Evolutionary conservation across 1,139 yeast species (phyloP).

Genomic region (Scheffersomyces stambukii): DNA sequence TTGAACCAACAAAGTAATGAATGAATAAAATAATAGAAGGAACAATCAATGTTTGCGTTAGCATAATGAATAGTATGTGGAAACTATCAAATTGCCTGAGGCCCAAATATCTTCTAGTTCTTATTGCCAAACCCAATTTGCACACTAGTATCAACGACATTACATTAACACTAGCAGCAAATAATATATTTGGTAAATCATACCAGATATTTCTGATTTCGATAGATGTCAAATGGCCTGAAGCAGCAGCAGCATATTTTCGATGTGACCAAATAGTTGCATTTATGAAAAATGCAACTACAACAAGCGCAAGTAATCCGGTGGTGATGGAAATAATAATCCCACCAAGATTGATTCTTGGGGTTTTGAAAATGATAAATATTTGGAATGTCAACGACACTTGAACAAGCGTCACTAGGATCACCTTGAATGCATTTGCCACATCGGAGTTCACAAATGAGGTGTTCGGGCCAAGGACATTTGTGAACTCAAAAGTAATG

Average conservation of each 20-base stretch:
- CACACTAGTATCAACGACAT: conserved; percentile 55
- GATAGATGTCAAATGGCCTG: conserved; percentile 6
- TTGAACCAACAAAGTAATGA: conserved; percentile 28
- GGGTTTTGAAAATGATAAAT: conserved; percentile 58
- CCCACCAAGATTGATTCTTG: conserved; percentile 40
- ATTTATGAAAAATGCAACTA: conserved; percentile 53
- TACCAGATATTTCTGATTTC: conserved; percentile 23
- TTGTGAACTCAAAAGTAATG: conserved; percentile 49
- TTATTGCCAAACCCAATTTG: conserved; percentile 65
- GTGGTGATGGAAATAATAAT: conserved; percentile 36
- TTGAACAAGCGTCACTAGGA: conserved; percentile 59
- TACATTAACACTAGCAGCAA: conserved; percentile 63
- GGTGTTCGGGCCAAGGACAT: conserved; percentile 25
- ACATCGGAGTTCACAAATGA: conserved; percentile 45
- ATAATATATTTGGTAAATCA: conserved; percentile 56
- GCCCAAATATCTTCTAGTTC: conserved; percentile 71
- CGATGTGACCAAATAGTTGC: conserved; percentile 16
- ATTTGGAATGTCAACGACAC: conserved; percentile 68
- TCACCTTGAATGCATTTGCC: conserved; percentile 53
- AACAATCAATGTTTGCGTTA: conserved; percentile 73
- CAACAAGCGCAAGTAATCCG: conserved; percentile 40
- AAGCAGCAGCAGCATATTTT: conserved; percentile 8
- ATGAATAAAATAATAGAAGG: conserved; percentile 69
- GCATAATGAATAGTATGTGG: conserved; percentile 76
- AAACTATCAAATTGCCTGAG: conserved; percentile 75